Percentiles rank a stretch among this genome's conserved stretches.
Conservation (phyloP, 192 early-diverging fungal species). For the Gaertneriomyces sp. region DNA sequence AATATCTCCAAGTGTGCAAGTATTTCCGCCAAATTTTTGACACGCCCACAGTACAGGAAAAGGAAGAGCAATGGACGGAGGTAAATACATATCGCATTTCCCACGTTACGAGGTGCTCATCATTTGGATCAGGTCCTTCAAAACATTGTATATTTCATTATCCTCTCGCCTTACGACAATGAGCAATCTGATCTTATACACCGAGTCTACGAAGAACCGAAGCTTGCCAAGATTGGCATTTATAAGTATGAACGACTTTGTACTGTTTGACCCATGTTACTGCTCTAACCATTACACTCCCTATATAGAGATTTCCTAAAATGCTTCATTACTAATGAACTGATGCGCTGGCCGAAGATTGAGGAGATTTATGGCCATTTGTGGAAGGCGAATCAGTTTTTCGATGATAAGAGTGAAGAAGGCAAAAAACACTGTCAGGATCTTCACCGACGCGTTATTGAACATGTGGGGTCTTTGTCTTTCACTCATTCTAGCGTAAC, state of each 20-base stretch:
- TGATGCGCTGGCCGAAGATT: conserved; percentile 94
- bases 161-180: conserved; percentile 89
- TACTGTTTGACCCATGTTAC: not conserved
- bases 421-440: conserved; percentile 76
- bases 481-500: not conserved
- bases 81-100: conserved; percentile 31
- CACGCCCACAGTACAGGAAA: conserved; percentile 74
- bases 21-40: conserved; percentile 89
- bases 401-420: conserved; percentile 67
- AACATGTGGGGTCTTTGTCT: conserved; percentile 67
- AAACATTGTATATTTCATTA: conserved; percentile 80
- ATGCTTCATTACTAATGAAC: conserved; percentile 85
- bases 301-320: conserved; percentile 70
- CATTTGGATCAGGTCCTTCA: conserved; percentile 52
- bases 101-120: not conserved
- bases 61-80: conserved; percentile 70
- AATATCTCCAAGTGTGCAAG: conserved; percentile 89
- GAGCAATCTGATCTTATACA: conserved; percentile 95
- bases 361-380: conserved; percentile 81
- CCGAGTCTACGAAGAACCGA: conserved; percentile 76
- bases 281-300: conserved; percentile 6
- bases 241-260: conserved; percentile 55
- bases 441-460: conserved; percentile 91
- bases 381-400: conserved; percentile 71
- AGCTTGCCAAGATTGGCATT: conserved; percentile 68